Base-by-base conservation (phyloP, 2,329 filamentous ascomycete species). In the Tolypocladium pustulatum region DNA sequence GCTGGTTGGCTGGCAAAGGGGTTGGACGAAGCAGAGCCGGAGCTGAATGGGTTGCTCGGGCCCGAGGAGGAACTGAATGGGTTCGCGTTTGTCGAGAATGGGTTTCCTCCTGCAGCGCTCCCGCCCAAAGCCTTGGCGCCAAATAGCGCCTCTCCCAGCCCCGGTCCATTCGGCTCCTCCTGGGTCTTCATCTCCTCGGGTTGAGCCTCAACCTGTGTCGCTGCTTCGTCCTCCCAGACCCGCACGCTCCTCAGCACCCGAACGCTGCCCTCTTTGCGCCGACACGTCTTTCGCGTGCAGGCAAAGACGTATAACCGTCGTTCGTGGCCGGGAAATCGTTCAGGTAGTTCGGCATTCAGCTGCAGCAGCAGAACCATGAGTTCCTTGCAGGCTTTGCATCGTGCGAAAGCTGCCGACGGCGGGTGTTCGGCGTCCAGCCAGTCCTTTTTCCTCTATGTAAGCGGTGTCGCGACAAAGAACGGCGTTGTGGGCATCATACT, bases 281-380 rank as follows among this genome's bases (percentile, higher is more conserved):
- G 84, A 70, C 94, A 99, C 13, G 84, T 78, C 71, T 89, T 90
- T 64, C 84, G 81, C 60, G 85, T 82, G 72, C 94, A 99, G 22
- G 83, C 83, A 71, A 96, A 91, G 15, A 99, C 79, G 68, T 97
- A 97, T 22, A 99, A 71, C 61, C 93, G 84, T 65, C 94, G 82
- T 68, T 97, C 91, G 73, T 97, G 90, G 58, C 87, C 85, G 1
- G 91, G 89, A 68, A 96, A 97, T 55, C 85, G 81, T 58, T 93
- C 88, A 17, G 91, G 92, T 4, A 97, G 81, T 70, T 97, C 91
- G 66, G 85, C 92, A 73, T 99, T 91, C 34, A 99, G 82, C 73
- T 99, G 91, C 54, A 99, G 82, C 3, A 99, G 82, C 13, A 97
- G 81, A 1, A 85, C 86, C 84, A 97, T 91, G 57, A 90, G 75